These are phyloP conservation scores for Chloris gayana DNA, from an alignment of 176 grass and related monocot genomes.

Conservation along the genomic window DNA sequence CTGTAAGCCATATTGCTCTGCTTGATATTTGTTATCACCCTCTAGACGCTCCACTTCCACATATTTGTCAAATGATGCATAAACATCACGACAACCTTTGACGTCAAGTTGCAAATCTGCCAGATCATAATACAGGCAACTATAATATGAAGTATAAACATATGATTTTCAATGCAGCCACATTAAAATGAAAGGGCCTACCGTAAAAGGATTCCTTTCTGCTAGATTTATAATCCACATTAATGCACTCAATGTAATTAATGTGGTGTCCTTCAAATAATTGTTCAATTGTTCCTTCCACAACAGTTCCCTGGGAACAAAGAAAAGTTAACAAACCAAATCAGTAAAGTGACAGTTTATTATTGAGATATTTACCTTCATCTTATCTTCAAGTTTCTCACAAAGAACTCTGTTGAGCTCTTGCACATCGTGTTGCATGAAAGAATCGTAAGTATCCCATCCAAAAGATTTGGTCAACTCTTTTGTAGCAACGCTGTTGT, in stretches of 20 bases:
- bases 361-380: conserved; percentile 73
- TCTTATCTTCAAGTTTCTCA: conserved; percentile 99
- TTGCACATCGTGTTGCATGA: conserved; percentile 99
- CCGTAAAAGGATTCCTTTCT: conserved; percentile 98
- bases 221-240: conserved; percentile 95
- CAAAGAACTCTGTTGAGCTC: conserved; percentile 99
- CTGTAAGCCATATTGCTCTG: conserved; percentile 89
- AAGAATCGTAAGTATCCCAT: conserved; percentile 99
- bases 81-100: conserved; percentile 96
- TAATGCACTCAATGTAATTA: conserved; percentile 98
- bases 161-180: conserved; percentile 22
- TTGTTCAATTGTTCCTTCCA: conserved; percentile 94
- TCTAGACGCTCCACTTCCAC: conserved; percentile 95
- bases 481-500: conserved; percentile 95
- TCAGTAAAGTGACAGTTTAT: conserved; percentile 17
- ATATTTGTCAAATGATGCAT: conserved; percentile 99
- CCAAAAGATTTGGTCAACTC: conserved; percentile 99
- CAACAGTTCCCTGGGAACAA: conserved; percentile 78
- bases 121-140: conserved; percentile 34
- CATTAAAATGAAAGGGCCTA: conserved; percentile 32
- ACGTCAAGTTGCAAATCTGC: conserved; percentile 97
- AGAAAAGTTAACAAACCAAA: conserved; percentile 28
- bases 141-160: conserved; percentile 29
- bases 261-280: conserved; percentile 99
- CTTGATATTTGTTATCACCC: conserved; percentile 99